phyloP scores from a whole-genome alignment of 1,284 basidiomycete species.

The Hemileia vastatrix region DNA sequence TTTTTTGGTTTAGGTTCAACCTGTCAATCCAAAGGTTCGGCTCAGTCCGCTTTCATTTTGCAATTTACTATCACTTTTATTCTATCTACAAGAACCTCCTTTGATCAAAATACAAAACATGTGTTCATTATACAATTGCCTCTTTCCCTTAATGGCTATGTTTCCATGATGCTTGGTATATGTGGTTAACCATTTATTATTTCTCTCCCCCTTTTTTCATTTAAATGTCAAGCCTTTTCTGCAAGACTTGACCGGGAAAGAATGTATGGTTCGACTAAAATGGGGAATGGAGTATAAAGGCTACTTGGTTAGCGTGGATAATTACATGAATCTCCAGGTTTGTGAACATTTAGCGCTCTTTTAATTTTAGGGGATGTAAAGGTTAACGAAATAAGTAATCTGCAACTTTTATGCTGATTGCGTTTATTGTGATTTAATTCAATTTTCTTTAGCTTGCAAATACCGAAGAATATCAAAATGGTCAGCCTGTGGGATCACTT shows the following conservation, averaged over 20 bases:
- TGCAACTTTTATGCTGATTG: not conserved
- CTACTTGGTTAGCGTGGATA: conserved; percentile 94
- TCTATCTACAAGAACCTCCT: not conserved
- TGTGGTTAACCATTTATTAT: not conserved
- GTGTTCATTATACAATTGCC: not conserved
- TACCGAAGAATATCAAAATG: conserved; percentile 96
- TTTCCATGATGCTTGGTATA: no score
- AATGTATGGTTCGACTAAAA: conserved; percentile 86
- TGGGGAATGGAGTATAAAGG: conserved; percentile 99
- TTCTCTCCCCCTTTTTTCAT: not conserved
- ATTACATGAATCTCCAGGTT: conserved; percentile 99
- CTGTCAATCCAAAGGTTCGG: conserved; percentile 76
- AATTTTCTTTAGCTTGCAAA: conserved; percentile 67
- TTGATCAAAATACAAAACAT: not conserved
- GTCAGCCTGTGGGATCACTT: conserved; percentile 84
- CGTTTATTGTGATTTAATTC: not conserved
- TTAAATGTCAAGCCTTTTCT: conserved; percentile 63
- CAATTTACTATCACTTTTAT: not conserved
- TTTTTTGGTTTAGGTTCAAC: conserved; percentile 66
- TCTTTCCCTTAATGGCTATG: no score
- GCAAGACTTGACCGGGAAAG: conserved; percentile 95
- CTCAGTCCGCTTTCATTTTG: not conserved
- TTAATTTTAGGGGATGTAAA: not conserved
- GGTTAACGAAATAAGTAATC: not conserved
- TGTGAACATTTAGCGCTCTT: conserved; percentile 35